Conservation (phyloP, 345 rosid genomes). For the Lagerstroemia speciosa region DNA sequence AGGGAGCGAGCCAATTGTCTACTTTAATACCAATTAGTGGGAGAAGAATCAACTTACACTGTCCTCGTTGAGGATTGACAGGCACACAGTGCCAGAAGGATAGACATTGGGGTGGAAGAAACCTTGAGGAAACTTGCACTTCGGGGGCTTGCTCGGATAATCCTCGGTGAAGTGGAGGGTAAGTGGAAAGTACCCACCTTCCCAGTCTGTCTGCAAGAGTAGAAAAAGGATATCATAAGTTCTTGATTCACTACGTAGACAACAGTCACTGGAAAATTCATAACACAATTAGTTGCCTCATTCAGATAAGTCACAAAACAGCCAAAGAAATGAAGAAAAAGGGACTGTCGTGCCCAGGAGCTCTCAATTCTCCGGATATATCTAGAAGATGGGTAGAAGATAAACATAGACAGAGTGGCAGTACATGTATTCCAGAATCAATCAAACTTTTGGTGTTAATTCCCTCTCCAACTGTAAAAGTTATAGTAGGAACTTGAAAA, state of each 20-base stretch:
- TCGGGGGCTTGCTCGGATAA: constrained; percentile 87
- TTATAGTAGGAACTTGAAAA: too few species aligned
- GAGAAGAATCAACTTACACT: constrained; percentile 31
- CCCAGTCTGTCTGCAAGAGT: constrained; percentile 75
- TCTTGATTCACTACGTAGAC: neutral
- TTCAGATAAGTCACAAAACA: neutral
- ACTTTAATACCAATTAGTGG: neutral
- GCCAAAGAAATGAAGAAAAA: too few species aligned
- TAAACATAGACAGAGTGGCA: neutral
- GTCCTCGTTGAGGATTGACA: constrained; percentile 79
- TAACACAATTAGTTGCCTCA: too few species aligned
- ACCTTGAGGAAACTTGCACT: constrained; percentile 75
- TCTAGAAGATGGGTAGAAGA: neutral
- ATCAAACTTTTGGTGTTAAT: neutral
- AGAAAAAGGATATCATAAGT: neutral
- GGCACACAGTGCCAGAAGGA: constrained; percentile 87
- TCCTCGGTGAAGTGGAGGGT: constrained; percentile 76
- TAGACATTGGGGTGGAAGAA: constrained; percentile 88
- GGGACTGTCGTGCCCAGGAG: too few species aligned
- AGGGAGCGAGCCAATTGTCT: neutral
- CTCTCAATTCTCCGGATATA: too few species aligned
- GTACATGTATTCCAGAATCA: neutral
- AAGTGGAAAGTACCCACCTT: constrained; percentile 73
- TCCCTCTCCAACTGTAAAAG: too few species aligned
- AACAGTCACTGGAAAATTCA: too few species aligned